Percentiles rank a stretch among this genome's conserved stretches.
Conservation (phyloP, 2,329 filamentous ascomycete genomes). For the Pestalotiopsis fici region DNA sequence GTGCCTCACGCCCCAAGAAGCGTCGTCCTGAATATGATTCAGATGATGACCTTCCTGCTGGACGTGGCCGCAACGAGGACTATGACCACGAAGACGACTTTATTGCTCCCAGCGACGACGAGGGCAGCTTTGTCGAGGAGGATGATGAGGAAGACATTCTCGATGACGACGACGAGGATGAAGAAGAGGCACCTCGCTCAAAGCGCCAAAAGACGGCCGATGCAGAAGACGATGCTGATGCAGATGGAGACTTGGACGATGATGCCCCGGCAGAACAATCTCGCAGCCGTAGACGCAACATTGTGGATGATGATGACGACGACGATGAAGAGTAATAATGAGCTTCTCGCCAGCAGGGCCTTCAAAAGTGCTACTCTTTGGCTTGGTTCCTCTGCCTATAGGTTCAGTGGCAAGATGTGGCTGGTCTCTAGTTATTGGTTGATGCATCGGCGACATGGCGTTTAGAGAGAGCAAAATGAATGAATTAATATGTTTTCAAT, state of each 20-base stretch:
- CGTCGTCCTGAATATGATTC: conserved; percentile 71
- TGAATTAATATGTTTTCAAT: neutral
- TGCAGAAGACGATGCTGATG: conserved; percentile 49
- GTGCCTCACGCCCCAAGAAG: conserved; percentile 52
- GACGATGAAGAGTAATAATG: conserved; percentile 35
- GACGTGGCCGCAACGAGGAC: conserved; percentile 66
- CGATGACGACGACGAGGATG: conserved; percentile 51
- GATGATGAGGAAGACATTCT: conserved; percentile 61
- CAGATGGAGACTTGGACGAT: conserved; percentile 57
- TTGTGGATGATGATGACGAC: conserved; percentile 64
- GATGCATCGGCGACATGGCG: neutral
- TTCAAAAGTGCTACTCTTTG: neutral
- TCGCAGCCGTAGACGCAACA: conserved; percentile 53
- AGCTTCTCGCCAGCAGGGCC: neutral
- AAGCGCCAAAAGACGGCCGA: conserved; percentile 55
- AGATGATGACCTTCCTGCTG: conserved; percentile 69
- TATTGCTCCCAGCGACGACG: conserved; percentile 74
- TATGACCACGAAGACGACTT: conserved; percentile 83
- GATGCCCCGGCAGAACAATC: conserved; percentile 36
- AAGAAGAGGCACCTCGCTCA: conserved; percentile 41
- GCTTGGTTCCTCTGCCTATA: neutral
- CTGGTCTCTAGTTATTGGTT: neutral
- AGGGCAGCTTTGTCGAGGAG: conserved; percentile 54
- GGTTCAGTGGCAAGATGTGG: neutral
- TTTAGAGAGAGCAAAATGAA: neutral